Evolutionary conservation across 2,329 filamentous ascomycete genomes (phyloP).

Genomic region (Epichloe sp.): DNA sequence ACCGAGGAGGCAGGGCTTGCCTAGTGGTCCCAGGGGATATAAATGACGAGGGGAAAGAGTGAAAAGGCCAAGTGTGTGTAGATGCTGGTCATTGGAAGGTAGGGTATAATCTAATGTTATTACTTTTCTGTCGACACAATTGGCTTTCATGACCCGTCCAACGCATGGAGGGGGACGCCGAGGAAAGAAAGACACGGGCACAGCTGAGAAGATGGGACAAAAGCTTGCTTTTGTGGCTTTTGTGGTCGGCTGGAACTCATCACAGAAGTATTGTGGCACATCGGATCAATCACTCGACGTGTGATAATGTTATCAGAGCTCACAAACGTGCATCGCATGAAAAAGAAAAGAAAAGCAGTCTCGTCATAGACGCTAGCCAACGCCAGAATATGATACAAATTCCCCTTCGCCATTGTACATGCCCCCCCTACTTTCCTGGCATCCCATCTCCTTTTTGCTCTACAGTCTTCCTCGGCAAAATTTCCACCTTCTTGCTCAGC

Average conservation of each 20-base stretch:
- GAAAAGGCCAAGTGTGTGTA: not conserved
- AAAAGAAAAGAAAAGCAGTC: not conserved
- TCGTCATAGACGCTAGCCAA: not conserved
- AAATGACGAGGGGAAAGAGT: conserved; percentile 12
- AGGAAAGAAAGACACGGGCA: too few relatives aligned
- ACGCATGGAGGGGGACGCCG: too few relatives aligned
- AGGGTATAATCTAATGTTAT: not conserved
- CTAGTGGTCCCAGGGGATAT: conserved; percentile 31
- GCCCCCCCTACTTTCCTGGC: conserved; percentile 14
- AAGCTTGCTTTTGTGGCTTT: too few relatives aligned
- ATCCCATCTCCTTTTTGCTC: conserved; percentile 24
- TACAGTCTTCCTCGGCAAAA: conserved; percentile 26
- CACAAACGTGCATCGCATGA: not conserved
- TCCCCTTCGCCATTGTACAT: not conserved
- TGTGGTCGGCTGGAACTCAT: too few relatives aligned
- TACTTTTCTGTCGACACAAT: not conserved
- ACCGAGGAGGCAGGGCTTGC: conserved; percentile 28
- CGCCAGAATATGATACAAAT: not conserved
- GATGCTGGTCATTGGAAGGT: not conserved
- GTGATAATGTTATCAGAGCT: too few relatives aligned
- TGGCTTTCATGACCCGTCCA: too few relatives aligned
- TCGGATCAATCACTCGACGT: too few relatives aligned
- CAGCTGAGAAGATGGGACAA: too few relatives aligned
- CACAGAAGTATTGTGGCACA: too few relatives aligned
- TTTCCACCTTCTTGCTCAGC: conserved; percentile 34